Evolutionary conservation across 1,139 yeast species (phyloP).

Genomic region (Lizanozyma gosingica): DNA sequence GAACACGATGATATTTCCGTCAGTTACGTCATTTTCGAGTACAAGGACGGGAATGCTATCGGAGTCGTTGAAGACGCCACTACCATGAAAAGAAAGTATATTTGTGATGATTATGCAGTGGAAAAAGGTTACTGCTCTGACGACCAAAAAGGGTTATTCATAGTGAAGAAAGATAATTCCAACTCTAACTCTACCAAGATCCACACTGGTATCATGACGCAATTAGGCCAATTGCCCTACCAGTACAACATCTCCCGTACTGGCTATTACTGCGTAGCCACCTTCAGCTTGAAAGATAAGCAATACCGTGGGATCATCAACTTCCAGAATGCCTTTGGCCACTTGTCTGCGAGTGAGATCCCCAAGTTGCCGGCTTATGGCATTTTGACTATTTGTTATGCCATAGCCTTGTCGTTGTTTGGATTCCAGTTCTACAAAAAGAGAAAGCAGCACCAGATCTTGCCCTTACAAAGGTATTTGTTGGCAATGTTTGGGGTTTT

Average conservation of each 20-base stretch:
- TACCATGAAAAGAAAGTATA: conserved; percentile 34
- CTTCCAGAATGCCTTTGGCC: conserved; percentile 88
- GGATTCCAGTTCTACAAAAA: conserved; percentile 81
- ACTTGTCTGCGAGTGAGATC: conserved; percentile 80
- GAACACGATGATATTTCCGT: conserved; percentile 34
- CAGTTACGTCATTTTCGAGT: conserved; percentile 73
- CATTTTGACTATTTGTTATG: conserved; percentile 73
- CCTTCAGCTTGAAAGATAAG: conserved; percentile 37
- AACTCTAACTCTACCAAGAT: conserved; percentile 40
- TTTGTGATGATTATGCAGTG: conserved; percentile 73
- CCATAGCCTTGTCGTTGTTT: conserved; percentile 71
- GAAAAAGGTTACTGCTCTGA: conserved; percentile 46
- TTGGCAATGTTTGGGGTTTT: conserved; percentile 78
- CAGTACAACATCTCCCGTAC: conserved; percentile 62
- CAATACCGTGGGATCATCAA: conserved; percentile 58
- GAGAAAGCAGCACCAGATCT: conserved; percentile 64
- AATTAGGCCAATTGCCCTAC: conserved; percentile 51
- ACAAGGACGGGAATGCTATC: conserved; percentile 59
- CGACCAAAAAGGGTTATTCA: conserved; percentile 51
- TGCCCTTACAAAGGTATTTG: conserved; percentile 86
- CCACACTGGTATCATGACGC: conserved; percentile 45
- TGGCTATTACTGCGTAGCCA: conserved; percentile 88
- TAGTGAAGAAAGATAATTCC: conserved; percentile 33
- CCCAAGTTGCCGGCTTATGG: conserved; percentile 91
- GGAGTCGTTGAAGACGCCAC: conserved; percentile 41